Evolutionary conservation across 1,284 basidiomycete genomes (phyloP), one percentile per base, ranked within the genome.

Genomic region (Fomitopsis pinicola): DNA sequence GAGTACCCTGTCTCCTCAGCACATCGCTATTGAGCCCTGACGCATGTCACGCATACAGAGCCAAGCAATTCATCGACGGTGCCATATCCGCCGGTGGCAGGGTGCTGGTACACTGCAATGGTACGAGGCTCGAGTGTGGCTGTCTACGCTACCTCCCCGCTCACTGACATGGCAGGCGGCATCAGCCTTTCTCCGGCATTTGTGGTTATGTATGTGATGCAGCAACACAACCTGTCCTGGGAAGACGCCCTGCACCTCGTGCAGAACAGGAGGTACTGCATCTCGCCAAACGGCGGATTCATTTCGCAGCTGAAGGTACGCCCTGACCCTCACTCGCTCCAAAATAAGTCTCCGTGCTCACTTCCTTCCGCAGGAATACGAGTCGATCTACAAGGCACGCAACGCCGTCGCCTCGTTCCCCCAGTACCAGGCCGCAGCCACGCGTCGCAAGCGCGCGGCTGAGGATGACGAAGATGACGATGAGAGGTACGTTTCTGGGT

Each of bases 191-290:
- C 92, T 0, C 93, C 94, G 0, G 85, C 93, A 0, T 94, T 96
- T 60, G 92, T 95, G 36, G 90, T 95, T 59, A 95, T 95, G 85
- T 96, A 93, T 70, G 89, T 94, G 35, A 96, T 95, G 94, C 87
- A 91, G 67, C 83, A 89, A 67, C 87, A 86, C 73, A 83, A 86
- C 40, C 79, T 94, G 59, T 85, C 85, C 36, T 94, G 89, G 89
- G 91, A 95, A 72, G 86, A 93, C 55, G 92, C 94, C 0, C 78
- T 95, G 56, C 87, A 91, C 63, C 80, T 89, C 69, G 93, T 96
- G 7, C 94, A 96, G 76, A 94, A 94, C 67, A 84, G 92, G 64
- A 83, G 94, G 52, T 96, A 95, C 69, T 95, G 94, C 73, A 94
- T 95, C 67, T 91, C 89, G 6, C 92, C 93, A 10, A 94, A 93